Evolutionary conservation across 2,329 filamentous ascomycete genomes (phyloP), one percentile per base, ranked within the genome.

Genomic region (Monosporascus sp.): DNA sequence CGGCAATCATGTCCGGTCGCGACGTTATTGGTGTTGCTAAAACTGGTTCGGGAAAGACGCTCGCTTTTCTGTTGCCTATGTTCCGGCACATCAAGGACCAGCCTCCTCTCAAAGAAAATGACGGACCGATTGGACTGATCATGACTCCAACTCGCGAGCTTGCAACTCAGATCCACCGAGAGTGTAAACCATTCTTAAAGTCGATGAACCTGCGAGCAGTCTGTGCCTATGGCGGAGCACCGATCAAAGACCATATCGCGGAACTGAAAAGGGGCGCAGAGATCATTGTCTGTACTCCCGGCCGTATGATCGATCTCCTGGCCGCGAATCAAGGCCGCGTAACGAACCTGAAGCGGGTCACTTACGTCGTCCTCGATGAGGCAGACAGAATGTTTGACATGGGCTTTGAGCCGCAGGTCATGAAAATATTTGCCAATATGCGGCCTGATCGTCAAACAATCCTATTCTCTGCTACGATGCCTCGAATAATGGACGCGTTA

Each of bases 381-480:
- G 94, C 94, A 47, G 94, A 99, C 71, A 88, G 94, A 57, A 97
- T 99, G 94, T 97, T 97, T 68, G 94, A 99, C 69, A 97, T 99
- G 94, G 94, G 94, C 15, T 99, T 99, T 66, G 93, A 96, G 72
- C 93, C 94, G 2, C 94, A 99, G 70, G 92, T 99, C 51, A 94
- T 94, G 84, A 97, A 96, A 71, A 94, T 99, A 54, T 85, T 97
- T 67, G 84, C 85, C 60, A 96, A 94, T 64, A 88, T 96, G 68
- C 87, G 94, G 47, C 92, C 94, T 1, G 89, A 97, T 68, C 86
- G 89, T 49, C 94, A 99, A 68, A 96, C 91, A 0, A 91, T 97
- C 49, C 79, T 97, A 24, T 99, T 97, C 70, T 97, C 94, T 0
- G 94, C 94, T 4, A 99, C 94, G 0, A 96, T 97, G 78, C 94